Percentiles rank a stretch among this genome's conserved stretches.
Evolutionary conservation across 169 alveolate genomes (phyloP).

Genomic region (Cytauxzoon felis): DNA sequence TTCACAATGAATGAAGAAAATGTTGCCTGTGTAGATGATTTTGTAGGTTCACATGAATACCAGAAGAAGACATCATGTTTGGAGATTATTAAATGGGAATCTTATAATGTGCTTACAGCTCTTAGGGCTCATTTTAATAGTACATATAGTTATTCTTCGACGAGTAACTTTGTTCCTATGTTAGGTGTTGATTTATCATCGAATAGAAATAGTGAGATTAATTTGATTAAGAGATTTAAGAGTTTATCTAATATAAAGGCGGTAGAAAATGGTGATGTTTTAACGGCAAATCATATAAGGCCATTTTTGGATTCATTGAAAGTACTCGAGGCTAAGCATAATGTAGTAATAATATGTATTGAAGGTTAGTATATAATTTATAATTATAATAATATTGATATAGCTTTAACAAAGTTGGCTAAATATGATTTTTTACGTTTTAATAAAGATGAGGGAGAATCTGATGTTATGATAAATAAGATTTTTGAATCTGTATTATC

Average conservation of each 20-base stretch:
- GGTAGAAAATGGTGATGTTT: conserved; percentile 14
- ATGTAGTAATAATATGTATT: conserved; percentile 35
- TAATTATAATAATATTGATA: neutral
- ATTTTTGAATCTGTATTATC: conserved; percentile 30
- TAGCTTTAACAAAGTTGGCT: conserved; percentile 48
- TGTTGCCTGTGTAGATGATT: too few species aligned
- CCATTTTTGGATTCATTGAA: conserved; percentile 56
- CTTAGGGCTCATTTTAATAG: conserved; percentile 41
- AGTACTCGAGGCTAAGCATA: conserved; percentile 42
- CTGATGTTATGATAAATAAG: conserved; percentile 18
- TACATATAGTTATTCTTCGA: conserved; percentile 16
- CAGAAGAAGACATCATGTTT: too few species aligned
- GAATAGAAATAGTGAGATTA: conserved; percentile 27
- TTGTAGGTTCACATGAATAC: too few species aligned
- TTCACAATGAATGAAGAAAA: too few species aligned
- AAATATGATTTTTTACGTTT: conserved; percentile 39
- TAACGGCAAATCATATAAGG: conserved; percentile 20
- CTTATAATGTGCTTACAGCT: conserved; percentile 54
- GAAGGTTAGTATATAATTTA: conserved; percentile 4
- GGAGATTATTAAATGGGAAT: conserved; percentile 42
- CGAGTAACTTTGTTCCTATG: conserved; percentile 52
- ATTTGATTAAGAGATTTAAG: conserved; percentile 42
- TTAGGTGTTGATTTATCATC: conserved; percentile 44
- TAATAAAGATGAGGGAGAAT: conserved; percentile 24
- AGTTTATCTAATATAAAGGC: conserved; percentile 16